phyloP scores from a whole-genome alignment of 2,329 filamentous ascomycete species.

The Microcera coccophila region DNA sequence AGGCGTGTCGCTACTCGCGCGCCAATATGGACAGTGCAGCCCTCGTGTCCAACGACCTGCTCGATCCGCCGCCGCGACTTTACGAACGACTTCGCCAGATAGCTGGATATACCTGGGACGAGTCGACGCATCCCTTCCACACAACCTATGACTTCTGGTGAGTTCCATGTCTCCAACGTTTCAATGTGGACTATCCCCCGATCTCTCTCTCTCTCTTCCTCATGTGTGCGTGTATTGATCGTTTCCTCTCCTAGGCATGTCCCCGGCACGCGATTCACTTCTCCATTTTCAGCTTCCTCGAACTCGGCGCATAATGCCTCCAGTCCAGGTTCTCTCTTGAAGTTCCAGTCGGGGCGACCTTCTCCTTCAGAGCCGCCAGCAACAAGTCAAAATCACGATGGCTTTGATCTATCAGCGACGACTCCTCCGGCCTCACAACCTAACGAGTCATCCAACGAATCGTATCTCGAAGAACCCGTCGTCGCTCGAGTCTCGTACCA shows the following conservation, averaged over 20 bases:
- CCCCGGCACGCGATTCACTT: conserved; percentile 58
- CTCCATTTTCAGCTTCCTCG: conserved; percentile 45
- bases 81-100: conserved; percentile 71
- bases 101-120: conserved; percentile 73
- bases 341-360: conserved; percentile 41
- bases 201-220: neutral
- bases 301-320: conserved; percentile 43
- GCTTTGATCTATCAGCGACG: conserved; percentile 39
- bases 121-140: conserved; percentile 54
- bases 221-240: conserved; percentile 8
- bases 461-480: conserved; percentile 61
- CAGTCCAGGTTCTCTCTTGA: conserved; percentile 42
- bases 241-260: conserved; percentile 52
- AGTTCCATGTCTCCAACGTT: conserved; percentile 19
- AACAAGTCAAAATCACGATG: conserved; percentile 32
- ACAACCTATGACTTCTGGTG: conserved; percentile 87
- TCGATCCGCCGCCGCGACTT: conserved; percentile 63
- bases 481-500: conserved; percentile 81
- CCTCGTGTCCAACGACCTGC: conserved; percentile 49
- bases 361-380: conserved; percentile 40
- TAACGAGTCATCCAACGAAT: conserved; percentile 43
- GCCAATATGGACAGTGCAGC: conserved; percentile 50
- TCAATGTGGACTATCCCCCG: neutral
- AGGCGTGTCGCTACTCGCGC: conserved; percentile 24
- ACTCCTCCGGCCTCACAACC: conserved; percentile 32